Evolutionary conservation across 495 filamentous ascomycete species (phyloP), one percentile per base, ranked within the genome.

Genomic region (Tuber calosporum): DNA sequence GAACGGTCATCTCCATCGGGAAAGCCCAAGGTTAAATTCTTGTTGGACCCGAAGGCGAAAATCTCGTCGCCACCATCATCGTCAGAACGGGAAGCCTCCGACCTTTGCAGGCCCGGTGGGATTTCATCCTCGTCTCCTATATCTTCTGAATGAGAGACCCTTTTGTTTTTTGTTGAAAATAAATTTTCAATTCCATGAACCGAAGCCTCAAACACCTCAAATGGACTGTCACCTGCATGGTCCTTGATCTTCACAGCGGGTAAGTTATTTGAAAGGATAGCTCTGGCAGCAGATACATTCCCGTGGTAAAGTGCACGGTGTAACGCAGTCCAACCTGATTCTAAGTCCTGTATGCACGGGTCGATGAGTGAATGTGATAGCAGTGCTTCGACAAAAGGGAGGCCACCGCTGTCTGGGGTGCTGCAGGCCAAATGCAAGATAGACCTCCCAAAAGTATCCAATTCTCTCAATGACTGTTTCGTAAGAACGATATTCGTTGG

Each of bases 251-350:
- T 97, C 77, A 97, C 94, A 53, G 84, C 85, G 1, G 87, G 87
- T 66, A 89, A 84, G 77, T 94, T 90, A 58, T 85, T 86, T 41
- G 86, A 85, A 74, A 99, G 87, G 66, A 98, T 87, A 19, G 89
- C 86, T 68, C 91, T 87, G 1, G 96, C 94, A 73, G 96, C 89
- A 19, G 92, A 90, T 69, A 93, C 89, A 81, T 97, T 98, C 30
- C 96, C 96, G 78, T 91, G 90, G 79, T 98, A 99, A 68, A 99
- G 85, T 15, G 96, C 93, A 77, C 95, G 88, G 79, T 99, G 95
- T 66, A 99, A 84, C 30, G 93, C 89, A 69, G 96, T 98, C 95
- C 95, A 99, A 34, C 94, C 96, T 82, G 90, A 97, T 82, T 99
- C 95, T 58, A 86, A 84, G 82, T 99, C 95, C 75, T 96, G 93